Conservation (phyloP, 768 basidiomycete genomes). For the Mycena amicta region DNA sequence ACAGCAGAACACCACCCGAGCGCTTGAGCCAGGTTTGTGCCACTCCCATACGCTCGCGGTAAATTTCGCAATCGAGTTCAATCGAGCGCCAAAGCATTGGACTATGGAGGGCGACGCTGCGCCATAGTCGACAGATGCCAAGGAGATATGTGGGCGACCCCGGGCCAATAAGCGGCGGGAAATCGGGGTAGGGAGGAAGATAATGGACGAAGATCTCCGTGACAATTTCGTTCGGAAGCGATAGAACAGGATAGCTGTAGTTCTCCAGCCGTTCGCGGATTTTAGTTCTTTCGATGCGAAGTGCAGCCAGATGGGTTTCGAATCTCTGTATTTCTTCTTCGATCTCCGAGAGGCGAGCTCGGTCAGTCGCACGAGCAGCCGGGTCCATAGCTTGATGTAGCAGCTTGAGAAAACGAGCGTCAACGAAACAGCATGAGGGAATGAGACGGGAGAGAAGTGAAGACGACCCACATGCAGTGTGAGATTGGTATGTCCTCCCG, state of each 20-base stretch:
- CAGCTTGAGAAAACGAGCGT: no score
- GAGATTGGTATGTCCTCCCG: no score
- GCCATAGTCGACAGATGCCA: background rate
- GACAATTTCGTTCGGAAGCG: background rate
- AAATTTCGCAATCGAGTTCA: background rate
- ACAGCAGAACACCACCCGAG: background rate
- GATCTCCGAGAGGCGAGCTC: background rate
- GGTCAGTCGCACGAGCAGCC: background rate
- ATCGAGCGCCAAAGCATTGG: background rate
- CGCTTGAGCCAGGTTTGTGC: background rate
- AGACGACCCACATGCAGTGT: no score
- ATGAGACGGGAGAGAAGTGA: no score
- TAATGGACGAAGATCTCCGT: background rate
- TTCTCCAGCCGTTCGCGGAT: background rate
- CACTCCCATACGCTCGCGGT: background rate
- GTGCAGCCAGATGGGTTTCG: background rate
- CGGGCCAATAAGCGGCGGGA: background rate
- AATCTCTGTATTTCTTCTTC: no score
- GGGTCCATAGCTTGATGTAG: background rate
- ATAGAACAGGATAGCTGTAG: background rate
- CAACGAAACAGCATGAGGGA: no score
- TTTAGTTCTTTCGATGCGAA: background rate
- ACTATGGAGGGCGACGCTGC: background rate
- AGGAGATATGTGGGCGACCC: background rate
- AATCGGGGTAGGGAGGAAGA: background rate